Conservation (phyloP, 768 basidiomycete genomes). For the Tulasnella sp. region DNA sequence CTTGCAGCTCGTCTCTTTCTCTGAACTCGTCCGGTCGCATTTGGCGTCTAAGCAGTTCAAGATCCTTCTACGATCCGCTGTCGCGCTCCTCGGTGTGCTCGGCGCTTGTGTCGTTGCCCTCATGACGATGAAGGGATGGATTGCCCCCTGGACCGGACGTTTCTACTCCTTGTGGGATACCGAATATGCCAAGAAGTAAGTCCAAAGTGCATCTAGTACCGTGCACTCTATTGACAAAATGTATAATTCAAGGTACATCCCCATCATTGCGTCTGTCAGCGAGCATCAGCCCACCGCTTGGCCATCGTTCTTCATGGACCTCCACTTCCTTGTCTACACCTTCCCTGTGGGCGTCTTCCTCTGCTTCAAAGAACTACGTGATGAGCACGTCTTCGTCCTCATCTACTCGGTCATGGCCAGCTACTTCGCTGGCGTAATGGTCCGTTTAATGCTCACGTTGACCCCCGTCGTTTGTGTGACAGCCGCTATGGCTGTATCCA, state of each 20-base stretch:
- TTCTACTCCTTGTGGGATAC: constrained; percentile 99
- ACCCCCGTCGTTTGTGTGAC: constrained; percentile 94
- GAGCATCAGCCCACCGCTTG: constrained; percentile 99
- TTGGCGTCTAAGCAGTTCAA: constrained; percentile 89
- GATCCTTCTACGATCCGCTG: constrained; percentile 54
- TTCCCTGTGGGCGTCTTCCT: constrained; percentile 94
- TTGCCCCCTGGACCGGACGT: constrained; percentile 98
- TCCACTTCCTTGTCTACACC: constrained; percentile 92
- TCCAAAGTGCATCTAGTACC: constrained; percentile 12
- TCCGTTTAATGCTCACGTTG: constrained; percentile 93
- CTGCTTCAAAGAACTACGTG: constrained; percentile 87
- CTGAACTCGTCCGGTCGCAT: constrained; percentile 76
- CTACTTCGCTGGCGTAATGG: constrained; percentile 99
- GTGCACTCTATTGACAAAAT: not conserved
- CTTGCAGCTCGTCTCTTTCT: constrained; percentile 90
- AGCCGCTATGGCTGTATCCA: constrained; percentile 81
- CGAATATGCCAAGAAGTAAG: constrained; percentile 92
- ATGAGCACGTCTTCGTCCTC: constrained; percentile 97
- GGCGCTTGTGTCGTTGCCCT: constrained; percentile 61
- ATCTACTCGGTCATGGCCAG: constrained; percentile 92
- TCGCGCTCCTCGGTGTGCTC: constrained; percentile 56
- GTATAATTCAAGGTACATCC: constrained; percentile 54
- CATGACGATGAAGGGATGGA: constrained; percentile 86
- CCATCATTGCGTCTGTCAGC: constrained; percentile 96
- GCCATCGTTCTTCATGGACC: constrained; percentile 99